phyloP scores from a whole-genome alignment of 148 eudicot genomes.

The Diospyros kaki region DNA sequence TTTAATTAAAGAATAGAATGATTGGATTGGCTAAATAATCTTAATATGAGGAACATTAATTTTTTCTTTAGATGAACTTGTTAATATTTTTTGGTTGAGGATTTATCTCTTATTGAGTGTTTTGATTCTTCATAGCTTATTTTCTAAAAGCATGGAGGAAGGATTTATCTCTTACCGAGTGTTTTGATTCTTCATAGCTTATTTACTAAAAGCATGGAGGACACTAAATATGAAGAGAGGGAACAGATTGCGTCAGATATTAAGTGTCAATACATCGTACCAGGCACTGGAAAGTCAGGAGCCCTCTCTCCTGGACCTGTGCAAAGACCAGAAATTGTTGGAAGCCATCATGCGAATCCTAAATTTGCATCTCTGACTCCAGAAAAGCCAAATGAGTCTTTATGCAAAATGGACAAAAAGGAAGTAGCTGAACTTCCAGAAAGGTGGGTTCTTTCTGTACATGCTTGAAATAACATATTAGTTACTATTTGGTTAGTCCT shows the following conservation, averaged over 20 bases:
- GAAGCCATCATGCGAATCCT: constrained; percentile 6
- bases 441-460: constrained; percentile 23
- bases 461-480: not conserved
- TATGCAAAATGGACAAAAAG: constrained; percentile 12
- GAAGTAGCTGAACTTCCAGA: constrained; percentile 33
- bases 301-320: not conserved
- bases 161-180: too few relatives aligned
- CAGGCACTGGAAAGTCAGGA: constrained; percentile 7
- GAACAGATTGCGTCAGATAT: not conserved
- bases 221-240: not conserved
- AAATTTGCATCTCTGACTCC: constrained; percentile 37
- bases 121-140: not conserved
- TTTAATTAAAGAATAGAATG: too few relatives aligned
- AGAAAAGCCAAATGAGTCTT: constrained; percentile 25
- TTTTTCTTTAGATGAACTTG: not conserved
- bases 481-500: not conserved
- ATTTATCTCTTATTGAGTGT: not conserved
- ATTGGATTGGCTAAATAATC: too few relatives aligned
- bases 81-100: not conserved
- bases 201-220: constrained; percentile 15
- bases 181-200: not conserved
- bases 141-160: too few relatives aligned
- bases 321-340: not conserved
- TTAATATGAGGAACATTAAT: not conserved
- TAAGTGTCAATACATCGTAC: not conserved